These are phyloP conservation scores for Puccinia novopanici DNA, from an alignment of 1,284 basidiomycete genomes.

Conservation along the genomic window DNA sequence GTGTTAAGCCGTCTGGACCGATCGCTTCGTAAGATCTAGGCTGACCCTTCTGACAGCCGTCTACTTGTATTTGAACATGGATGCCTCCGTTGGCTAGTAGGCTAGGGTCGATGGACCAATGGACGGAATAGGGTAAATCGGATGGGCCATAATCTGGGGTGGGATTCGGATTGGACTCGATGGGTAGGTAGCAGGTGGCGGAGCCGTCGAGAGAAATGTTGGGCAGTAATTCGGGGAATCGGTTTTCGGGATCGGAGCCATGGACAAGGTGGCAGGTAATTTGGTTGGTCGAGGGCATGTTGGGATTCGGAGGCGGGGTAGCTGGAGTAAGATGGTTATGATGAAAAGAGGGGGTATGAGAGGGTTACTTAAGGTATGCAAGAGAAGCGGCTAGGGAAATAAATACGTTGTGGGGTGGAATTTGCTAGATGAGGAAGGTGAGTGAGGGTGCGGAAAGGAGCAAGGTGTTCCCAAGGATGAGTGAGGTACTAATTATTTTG, in stretches of 20 bases:
- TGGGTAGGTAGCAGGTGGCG: slow-evolving; percentile 31
- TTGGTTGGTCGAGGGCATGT: slow-evolving; percentile 28
- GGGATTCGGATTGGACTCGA: slow-evolving; percentile 18
- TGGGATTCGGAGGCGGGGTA: not conserved
- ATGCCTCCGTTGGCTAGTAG: slow-evolving; percentile 27
- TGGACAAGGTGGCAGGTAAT: slow-evolving; percentile 31
- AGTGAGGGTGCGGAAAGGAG: no score
- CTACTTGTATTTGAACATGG: slow-evolving; percentile 48
- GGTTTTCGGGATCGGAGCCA: slow-evolving; percentile 2
- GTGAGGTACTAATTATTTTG: no score
- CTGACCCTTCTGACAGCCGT: slow-evolving; percentile 50
- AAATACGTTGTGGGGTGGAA: no score
- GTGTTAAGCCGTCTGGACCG: slow-evolving; percentile 16
- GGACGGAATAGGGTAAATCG: slow-evolving; percentile 44
- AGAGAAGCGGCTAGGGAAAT: no score
- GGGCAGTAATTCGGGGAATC: slow-evolving; percentile 20
- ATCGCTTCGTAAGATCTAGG: slow-evolving; percentile 41
- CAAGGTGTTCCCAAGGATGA: no score
- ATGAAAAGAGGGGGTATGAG: no score
- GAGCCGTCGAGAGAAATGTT: not conserved
- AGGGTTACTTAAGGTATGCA: no score
- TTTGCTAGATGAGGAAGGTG: no score
- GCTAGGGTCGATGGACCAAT: slow-evolving; percentile 41
- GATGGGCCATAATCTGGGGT: not conserved
- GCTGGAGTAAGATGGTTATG: not conserved